These are phyloP conservation scores for Rubia peregrina DNA, from an alignment of 305 asterid genomes.

Conservation along the genomic window DNA sequence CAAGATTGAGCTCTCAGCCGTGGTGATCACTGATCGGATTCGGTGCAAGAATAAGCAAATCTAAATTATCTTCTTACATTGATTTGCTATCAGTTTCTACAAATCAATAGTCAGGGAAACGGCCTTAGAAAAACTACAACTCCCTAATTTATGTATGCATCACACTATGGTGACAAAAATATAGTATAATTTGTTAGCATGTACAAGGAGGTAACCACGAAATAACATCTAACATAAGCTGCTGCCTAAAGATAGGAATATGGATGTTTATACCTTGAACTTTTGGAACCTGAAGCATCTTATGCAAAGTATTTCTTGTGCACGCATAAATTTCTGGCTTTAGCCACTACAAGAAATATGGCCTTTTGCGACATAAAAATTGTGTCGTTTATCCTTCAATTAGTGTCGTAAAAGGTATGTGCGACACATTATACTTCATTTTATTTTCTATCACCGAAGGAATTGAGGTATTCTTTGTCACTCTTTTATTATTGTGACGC, in stretches of 20 bases:
- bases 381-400: too few species aligned
- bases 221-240: too few species aligned
- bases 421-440: too few species aligned
- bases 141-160: not conserved
- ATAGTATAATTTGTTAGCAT: not conserved
- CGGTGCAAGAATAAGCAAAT: conserved; percentile 41
- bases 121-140: conserved; percentile 15
- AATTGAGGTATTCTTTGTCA: too few species aligned
- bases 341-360: too few species aligned
- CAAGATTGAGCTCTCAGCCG: conserved; percentile 66
- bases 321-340: conserved; percentile 25
- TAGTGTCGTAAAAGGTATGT: too few species aligned
- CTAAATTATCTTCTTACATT: conserved; percentile 40
- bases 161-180: conserved; percentile 1
- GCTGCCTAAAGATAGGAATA: not conserved
- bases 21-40: conserved; percentile 51
- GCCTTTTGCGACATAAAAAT: too few species aligned
- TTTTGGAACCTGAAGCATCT: conserved; percentile 86
- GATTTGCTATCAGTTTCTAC: conserved; percentile 53
- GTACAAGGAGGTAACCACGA: not conserved
- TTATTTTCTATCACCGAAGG: too few species aligned
- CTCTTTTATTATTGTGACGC: too few species aligned
- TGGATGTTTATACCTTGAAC: conserved; percentile 47
- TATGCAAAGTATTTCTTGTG: conserved; percentile 59
- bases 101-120: conserved; percentile 19